Evolutionary conservation across 2,329 filamentous ascomycete species (phyloP), one percentile per base, ranked within the genome.

Genomic region (Fusarium haematococcum): DNA sequence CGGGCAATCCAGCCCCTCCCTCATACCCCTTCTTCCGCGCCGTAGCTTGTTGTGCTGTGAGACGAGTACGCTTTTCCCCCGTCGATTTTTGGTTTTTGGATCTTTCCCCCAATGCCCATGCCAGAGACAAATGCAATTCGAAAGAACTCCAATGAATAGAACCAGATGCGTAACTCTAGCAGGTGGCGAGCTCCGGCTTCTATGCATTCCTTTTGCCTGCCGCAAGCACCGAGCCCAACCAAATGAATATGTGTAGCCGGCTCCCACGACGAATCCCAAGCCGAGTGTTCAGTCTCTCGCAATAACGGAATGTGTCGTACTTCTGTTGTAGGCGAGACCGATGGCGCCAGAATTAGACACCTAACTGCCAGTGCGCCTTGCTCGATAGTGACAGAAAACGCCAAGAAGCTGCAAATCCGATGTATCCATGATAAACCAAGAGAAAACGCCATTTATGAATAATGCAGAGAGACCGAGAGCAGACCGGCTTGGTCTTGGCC

Each of bases 361-460:
- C 58, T 56, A 60, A 62, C 54, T 57, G 60, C 52, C 43, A 33
- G 20, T 50, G 58, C 68, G 60, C 71, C 69, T 35, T 70, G 63
- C 69, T 67, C 52, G 50, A 75, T 33, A 32, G 50, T 52, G 54
- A 71, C 27, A 57, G 37, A 65, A 35, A 54, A 69, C 43, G 33
- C 37, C 32, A 23, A 20, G 58, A 48, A 50, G 23, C 23, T 65
- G 37, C 52, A 58, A 45, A 48, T 63, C 62, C 37, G 63, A 16
- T 43, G 60, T 60, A 62, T 50, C 32, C 63, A 60, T 67, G 50
- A 45, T 45, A n/a, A 41, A 72, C 65, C 45, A 11, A 41, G 63
- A 43, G 50, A 69, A 60, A 60, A 74, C 70, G 63, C 68, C 64
- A 25, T 66, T 48, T 66, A 54, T 68, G 50, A 66, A 37, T 25